Percentiles rank a stretch among this genome's conserved stretches.
These are phyloP conservation scores for Yamadazyma atlantica DNA, from an alignment of 1,139 yeast genomes.

Conservation along the genomic window DNA sequence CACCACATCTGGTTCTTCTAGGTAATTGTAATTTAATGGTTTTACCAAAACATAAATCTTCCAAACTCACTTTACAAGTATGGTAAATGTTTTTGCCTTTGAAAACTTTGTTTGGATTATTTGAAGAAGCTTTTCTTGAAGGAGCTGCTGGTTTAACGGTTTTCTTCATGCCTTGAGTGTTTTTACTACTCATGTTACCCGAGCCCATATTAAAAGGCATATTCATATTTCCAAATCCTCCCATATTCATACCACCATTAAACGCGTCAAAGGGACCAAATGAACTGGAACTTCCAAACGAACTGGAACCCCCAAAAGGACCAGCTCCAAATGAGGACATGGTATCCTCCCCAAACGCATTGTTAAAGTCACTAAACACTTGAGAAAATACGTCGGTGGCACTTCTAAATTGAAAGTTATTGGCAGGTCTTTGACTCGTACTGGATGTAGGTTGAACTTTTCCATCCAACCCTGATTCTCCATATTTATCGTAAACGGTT, in stretches of 20 bases:
- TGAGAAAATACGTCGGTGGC: slow-evolving; percentile 37
- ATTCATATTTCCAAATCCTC: slow-evolving; percentile 3
- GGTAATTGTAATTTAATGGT: slow-evolving; percentile 42
- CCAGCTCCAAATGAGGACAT: slow-evolving; percentile 10
- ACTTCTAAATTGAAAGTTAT: slow-evolving; percentile 13
- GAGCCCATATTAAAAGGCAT: slow-evolving; percentile 5
- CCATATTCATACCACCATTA: slow-evolving; percentile 10
- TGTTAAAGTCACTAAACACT: slow-evolving; percentile 38
- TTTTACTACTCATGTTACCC: background rate
- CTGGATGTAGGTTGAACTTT: slow-evolving; percentile 13
- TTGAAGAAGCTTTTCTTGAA: slow-evolving; percentile 3
- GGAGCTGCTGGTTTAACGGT: slow-evolving; percentile 23
- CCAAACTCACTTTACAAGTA: slow-evolving; percentile 35
- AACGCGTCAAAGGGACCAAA: slow-evolving; percentile 2
- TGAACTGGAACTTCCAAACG: background rate
- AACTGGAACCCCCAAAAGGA: slow-evolving; percentile 4
- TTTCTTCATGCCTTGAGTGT: slow-evolving; percentile 17
- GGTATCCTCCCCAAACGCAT: slow-evolving; percentile 25
- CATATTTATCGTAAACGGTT: slow-evolving; percentile 37
- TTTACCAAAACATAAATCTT: slow-evolving; percentile 41
- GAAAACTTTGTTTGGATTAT: slow-evolving; percentile 7
- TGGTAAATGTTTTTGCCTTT: slow-evolving; percentile 45
- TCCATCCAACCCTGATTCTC: slow-evolving; percentile 42
- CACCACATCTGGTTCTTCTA: slow-evolving; percentile 31
- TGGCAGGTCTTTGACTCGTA: slow-evolving; percentile 6